Percentiles rank a stretch among this genome's conserved stretches.
phyloP scores from a whole-genome alignment of 495 filamentous ascomycete species.

The Aspergillus wentii region DNA sequence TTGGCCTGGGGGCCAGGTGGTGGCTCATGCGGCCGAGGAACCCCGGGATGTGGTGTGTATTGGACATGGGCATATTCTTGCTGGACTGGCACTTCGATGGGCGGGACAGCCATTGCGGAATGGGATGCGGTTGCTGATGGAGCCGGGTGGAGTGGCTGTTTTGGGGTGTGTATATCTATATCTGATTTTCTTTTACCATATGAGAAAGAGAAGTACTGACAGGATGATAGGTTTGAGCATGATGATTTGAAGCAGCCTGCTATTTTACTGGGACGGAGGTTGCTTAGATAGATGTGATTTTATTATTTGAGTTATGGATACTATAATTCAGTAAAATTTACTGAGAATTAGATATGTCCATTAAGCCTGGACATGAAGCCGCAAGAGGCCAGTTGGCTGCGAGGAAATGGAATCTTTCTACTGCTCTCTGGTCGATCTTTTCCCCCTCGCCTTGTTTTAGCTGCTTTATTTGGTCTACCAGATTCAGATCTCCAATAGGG shows the following conservation, averaged over 20 bases:
- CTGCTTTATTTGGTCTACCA: too few relatives aligned
- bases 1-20: conserved; percentile 4
- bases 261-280: conserved; percentile 8
- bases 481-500: too few relatives aligned
- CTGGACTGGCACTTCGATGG: conserved; percentile 12
- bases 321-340: too few relatives aligned
- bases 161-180: conserved; percentile 6
- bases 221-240: conserved; percentile 6
- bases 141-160: conserved; percentile 11
- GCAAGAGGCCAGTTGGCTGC: too few relatives aligned
- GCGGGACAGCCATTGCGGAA: conserved; percentile 6
- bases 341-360: too few relatives aligned
- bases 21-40: background rate
- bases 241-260: conserved; percentile 10
- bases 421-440: too few relatives aligned
- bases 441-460: too few relatives aligned
- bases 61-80: conserved; percentile 11
- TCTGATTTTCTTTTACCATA: background rate
- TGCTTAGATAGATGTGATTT: conserved; percentile 49
- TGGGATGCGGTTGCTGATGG: conserved; percentile 10
- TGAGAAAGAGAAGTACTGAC: background rate
- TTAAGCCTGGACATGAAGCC: too few relatives aligned
- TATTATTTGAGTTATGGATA: too few relatives aligned
- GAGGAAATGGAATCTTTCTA: too few relatives aligned
- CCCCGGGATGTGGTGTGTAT: conserved; percentile 12